Base-by-base conservation (phyloP, 2,329 filamentous ascomycete species). In the Hymenoscyphus infarciens region DNA sequence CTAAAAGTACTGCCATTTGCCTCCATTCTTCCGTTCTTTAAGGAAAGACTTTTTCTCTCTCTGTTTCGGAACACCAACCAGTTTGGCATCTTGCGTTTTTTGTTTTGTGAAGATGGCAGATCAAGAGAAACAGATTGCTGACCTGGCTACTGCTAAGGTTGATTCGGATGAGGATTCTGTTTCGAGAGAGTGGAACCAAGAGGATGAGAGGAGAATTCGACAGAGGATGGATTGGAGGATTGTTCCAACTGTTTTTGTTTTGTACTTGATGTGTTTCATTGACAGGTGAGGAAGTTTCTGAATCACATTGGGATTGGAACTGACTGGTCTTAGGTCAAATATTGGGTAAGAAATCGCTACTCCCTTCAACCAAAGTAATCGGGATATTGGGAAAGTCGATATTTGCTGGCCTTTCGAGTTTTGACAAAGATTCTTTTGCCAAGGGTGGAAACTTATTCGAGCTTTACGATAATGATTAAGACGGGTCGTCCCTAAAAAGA, bases 201-300 rank as follows among this genome's bases (percentile, higher is more conserved):
- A n/a, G 16, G 64, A 66, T 53, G 64, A 66, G 42, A 63, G 42
- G 56, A 42, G 64, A 16, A 64, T 66, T 27, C 62, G 62, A 35
- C 39, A 52, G 42, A 53, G 54, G 49, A 66, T 66, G 58, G 64
- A 66, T 42, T 57, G 31, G 49, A 56, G 64, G 29, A 61, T 66
- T 25, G 53, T 66, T 6, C 64, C 64, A 7, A 66, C 64, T 4
- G 60, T 64, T 2, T 63, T 64, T 42, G 11, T 39, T 13, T 56
- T 66, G 42, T 66, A 64, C 49, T 55, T 66, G 53, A 59, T 66
- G 64, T 66, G 64, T 31, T 66, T 66, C 42, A 66, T 66, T 60
- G 64, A 66, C 22, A 38, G 63, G 63, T 65, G n/a, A 61, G 27
- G 25, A 10, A 15, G 1, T 15, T n/a, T 31, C 27, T 58, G 11